These are phyloP conservation scores for Aspergillus sclerotioniger DNA, from an alignment of 495 filamentous ascomycete genomes.

Conservation along the genomic window DNA sequence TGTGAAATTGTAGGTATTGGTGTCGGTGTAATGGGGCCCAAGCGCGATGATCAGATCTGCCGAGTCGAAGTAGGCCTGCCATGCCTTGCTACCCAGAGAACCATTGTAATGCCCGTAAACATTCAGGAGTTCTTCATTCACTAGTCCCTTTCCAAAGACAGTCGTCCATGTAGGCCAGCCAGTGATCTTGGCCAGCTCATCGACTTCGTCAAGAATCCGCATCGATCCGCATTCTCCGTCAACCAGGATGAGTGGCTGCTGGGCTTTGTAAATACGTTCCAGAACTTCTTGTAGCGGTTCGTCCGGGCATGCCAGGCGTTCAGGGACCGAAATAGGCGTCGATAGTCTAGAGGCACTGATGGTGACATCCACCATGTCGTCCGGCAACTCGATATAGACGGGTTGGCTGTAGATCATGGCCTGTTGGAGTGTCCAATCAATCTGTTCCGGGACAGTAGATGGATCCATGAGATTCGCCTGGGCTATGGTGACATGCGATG, in stretches of 20 bases:
- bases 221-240: conserved; percentile 27
- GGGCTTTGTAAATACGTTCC: conserved; percentile 24
- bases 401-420: conserved; percentile 39
- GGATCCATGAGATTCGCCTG: conserved; percentile 38
- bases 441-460: conserved; percentile 32
- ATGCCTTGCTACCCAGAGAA: conserved; percentile 16
- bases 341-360: conserved; percentile 18
- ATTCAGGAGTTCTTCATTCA: conserved; percentile 36
- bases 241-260: conserved; percentile 32
- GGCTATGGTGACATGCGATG: conserved; percentile 37
- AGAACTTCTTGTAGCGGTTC: conserved; percentile 8
- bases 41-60: conserved; percentile 35
- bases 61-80: conserved; percentile 28
- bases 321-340: not conserved
- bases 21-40: conserved; percentile 36
- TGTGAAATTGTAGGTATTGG: conserved; percentile 35
- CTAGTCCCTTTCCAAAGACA: conserved; percentile 33
- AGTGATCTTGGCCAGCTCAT: conserved; percentile 24
- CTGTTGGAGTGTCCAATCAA: conserved; percentile 39
- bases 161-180: conserved; percentile 31
- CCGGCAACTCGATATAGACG: conserved; percentile 45
- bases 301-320: not conserved
- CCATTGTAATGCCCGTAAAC: conserved; percentile 38
- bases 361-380: conserved; percentile 38
- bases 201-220: conserved; percentile 18